Evolutionary conservation across 1,284 basidiomycete species (phyloP).

Genomic region (Ganoderma resinaceum): DNA sequence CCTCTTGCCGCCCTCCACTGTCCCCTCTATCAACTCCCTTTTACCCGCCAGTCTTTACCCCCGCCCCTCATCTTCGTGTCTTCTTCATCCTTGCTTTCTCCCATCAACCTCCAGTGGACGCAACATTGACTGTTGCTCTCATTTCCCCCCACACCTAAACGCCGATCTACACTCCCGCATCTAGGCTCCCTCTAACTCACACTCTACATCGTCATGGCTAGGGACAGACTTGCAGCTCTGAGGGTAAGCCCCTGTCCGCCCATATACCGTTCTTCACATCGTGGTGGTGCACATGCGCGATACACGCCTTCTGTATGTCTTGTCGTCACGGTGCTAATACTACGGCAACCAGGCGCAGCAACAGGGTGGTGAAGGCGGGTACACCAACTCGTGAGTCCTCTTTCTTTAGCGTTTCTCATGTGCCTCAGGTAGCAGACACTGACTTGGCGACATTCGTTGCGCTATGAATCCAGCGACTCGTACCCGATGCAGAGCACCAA

Average conservation of each 20-base stretch:
- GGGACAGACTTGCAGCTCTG: constrained; percentile 85
- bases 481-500: constrained; percentile 70
- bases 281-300: constrained; percentile 12
- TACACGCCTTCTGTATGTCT: not conserved
- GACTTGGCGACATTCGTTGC: constrained; percentile 12
- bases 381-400: constrained; percentile 56
- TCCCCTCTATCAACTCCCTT: constrained; percentile 18
- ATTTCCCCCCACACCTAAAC: constrained; percentile 12
- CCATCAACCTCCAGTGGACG: constrained; percentile 29
- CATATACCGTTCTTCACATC: not conserved
- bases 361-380: constrained; percentile 55
- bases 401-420: not conserved
- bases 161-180: constrained; percentile 13
- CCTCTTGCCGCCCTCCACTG: constrained; percentile 8
- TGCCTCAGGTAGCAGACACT: not conserved
- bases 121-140: constrained; percentile 43
- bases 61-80: constrained; percentile 22
- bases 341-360: constrained; percentile 58
- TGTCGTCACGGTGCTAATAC: constrained; percentile 7
- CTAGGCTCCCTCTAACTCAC: constrained; percentile 26
- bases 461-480: constrained; percentile 54
- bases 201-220: constrained; percentile 61
- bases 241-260: constrained; percentile 56
- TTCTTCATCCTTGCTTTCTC: constrained; percentile 21
- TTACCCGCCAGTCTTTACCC: constrained; percentile 30